phyloP scores from a whole-genome alignment of 164 flowering plant genomes.

The Liriodendron chinense region DNA sequence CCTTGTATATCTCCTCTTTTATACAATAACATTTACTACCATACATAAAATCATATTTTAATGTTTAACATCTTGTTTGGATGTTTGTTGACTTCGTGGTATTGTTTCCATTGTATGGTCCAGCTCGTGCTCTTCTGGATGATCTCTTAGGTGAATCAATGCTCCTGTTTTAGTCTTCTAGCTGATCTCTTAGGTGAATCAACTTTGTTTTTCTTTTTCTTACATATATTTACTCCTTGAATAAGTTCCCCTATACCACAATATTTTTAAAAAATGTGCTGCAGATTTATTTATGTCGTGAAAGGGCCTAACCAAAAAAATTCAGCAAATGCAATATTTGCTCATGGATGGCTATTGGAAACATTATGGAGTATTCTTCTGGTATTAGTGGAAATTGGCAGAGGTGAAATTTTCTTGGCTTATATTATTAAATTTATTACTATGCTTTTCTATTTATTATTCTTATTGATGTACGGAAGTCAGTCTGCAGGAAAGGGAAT shows the following conservation, averaged over 20 bases:
- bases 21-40: background rate
- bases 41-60: background rate
- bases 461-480: background rate
- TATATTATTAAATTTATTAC: background rate
- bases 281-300: background rate
- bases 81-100: conserved; percentile 10
- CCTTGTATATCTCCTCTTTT: background rate
- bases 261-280: background rate
- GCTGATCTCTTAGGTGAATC: conserved; percentile 8
- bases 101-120: conserved; percentile 53
- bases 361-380: conserved; percentile 86
- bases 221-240: too few species aligned
- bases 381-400: conserved; percentile 96
- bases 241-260: background rate
- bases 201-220: too few species aligned
- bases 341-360: conserved; percentile 99
- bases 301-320: conserved; percentile 89
- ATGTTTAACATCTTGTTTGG: background rate
- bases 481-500: too few species aligned
- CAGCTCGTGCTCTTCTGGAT: conserved; percentile 98
- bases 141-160: conserved; percentile 76
- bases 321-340: conserved; percentile 86
- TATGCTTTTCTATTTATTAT: background rate
- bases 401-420: conserved; percentile 47
- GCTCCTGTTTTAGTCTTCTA: background rate